phyloP scores from a whole-genome alignment of 805 yeast genomes.

The Lipomyces spencermartinsiae region DNA sequence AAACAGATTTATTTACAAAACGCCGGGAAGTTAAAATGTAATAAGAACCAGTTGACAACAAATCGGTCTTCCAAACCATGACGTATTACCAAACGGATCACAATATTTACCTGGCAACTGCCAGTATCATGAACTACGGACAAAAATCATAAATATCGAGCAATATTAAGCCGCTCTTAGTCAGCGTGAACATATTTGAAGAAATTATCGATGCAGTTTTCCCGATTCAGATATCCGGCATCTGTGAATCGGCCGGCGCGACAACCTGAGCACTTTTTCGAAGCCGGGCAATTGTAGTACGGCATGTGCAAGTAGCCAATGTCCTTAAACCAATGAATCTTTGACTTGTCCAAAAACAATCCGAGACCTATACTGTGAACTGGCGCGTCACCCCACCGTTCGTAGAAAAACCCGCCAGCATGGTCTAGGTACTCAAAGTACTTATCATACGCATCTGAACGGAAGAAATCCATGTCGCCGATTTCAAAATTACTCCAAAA shows the following conservation, averaged over 20 bases:
- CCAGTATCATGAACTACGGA: neutral
- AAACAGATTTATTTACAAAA: neutral
- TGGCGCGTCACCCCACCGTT: slow-evolving; percentile 95
- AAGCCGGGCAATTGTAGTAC: slow-evolving; percentile 75
- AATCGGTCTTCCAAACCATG: neutral
- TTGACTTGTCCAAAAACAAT: slow-evolving; percentile 67
- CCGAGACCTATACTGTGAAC: slow-evolving; percentile 80
- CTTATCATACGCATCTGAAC: slow-evolving; percentile 67
- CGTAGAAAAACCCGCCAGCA: slow-evolving; percentile 84
- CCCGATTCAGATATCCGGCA: slow-evolving; percentile 60
- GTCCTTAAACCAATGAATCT: slow-evolving; percentile 86
- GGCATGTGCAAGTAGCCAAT: slow-evolving; percentile 81
- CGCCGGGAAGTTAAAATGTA: neutral
- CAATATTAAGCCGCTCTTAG: slow-evolving; percentile 13
- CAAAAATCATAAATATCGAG: neutral
- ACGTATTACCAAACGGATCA: neutral
- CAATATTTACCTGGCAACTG: neutral
- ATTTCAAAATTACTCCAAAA: slow-evolving; percentile 93
- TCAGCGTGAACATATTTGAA: slow-evolving; percentile 47
- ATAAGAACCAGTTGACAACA: neutral
- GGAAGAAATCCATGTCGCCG: slow-evolving; percentile 79
- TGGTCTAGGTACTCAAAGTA: slow-evolving; percentile 71
- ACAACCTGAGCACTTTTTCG: slow-evolving; percentile 60
- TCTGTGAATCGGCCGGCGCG: slow-evolving; percentile 60
- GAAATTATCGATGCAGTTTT: slow-evolving; percentile 81